These are phyloP conservation scores for Rhodotorula mucilaginosa DNA, from an alignment of 1,284 basidiomycete genomes.

Conservation along the genomic window DNA sequence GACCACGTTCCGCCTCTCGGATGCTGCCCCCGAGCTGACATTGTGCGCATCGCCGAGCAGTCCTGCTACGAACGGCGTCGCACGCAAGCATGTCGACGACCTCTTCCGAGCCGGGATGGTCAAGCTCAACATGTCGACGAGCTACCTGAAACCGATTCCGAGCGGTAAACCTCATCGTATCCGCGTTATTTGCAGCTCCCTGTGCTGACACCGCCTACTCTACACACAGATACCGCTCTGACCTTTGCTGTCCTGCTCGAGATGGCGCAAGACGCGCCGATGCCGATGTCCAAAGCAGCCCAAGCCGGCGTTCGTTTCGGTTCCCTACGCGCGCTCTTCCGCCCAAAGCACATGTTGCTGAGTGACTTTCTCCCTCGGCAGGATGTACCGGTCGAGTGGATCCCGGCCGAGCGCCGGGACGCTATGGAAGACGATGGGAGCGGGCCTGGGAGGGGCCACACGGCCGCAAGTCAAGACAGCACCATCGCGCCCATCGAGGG, in stretches of 20 bases:
- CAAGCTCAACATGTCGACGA: constrained; percentile 76
- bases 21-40: constrained; percentile 20
- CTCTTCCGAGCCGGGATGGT: constrained; percentile 81
- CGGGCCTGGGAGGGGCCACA: constrained; percentile 3
- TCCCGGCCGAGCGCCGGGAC: constrained; percentile 59
- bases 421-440: constrained; percentile 11
- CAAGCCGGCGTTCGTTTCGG: constrained; percentile 52
- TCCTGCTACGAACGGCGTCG: constrained; percentile 61
- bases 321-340: neutral
- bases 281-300: constrained; percentile 54
- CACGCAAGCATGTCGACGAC: constrained; percentile 63
- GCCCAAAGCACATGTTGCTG: neutral
- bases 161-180: neutral
- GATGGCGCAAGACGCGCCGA: constrained; percentile 66
- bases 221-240: constrained; percentile 59
- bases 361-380: neutral
- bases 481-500: constrained; percentile 16
- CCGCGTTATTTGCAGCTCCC: no score
- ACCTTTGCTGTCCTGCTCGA: constrained; percentile 82
- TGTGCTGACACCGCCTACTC: neutral
- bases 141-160: constrained; percentile 57
- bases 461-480: neutral
- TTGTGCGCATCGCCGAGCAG: constrained; percentile 42
- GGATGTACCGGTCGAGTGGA: constrained; percentile 69
- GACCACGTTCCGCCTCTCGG: neutral